Percentiles rank a stretch among this genome's conserved stretches.
phyloP scores from a whole-genome alignment of 495 filamentous ascomycete species.

The Sphaerosporella brunnea region DNA sequence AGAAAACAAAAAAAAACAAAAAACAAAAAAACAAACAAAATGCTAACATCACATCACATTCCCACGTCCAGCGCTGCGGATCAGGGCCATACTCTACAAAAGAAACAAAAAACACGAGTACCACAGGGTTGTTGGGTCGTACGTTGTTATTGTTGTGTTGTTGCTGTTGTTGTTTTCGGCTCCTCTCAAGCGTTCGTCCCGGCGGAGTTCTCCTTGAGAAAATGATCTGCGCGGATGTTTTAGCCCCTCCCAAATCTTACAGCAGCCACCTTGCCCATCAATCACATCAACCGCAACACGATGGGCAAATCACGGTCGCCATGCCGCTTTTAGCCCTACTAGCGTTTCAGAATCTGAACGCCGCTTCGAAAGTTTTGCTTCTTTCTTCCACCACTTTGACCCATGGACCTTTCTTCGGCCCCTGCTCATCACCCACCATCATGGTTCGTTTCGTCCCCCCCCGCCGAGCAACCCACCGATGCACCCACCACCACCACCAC shows the following conservation, averaged over 20 bases:
- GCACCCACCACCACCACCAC: too few relatives aligned
- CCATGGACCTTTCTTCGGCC: background rate
- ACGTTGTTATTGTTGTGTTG: too few relatives aligned
- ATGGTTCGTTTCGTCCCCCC: background rate
- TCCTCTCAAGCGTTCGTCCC: background rate
- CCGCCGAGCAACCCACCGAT: background rate
- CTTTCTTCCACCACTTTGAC: conserved; percentile 2
- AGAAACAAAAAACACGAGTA: too few relatives aligned
- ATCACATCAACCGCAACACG: background rate
- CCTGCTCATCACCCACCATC: background rate
- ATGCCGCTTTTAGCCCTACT: conserved; percentile 1
- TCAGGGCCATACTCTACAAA: too few relatives aligned
- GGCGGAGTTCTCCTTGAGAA: background rate
- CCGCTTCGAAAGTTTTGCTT: conserved; percentile 6
- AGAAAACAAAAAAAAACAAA: background rate
- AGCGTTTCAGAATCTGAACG: conserved; percentile 5
- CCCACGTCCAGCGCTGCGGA: too few relatives aligned
- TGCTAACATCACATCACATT: background rate
- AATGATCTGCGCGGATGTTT: background rate
- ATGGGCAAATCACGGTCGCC: conserved; percentile 7
- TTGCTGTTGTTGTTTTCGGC: background rate
- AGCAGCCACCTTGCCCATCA: background rate
- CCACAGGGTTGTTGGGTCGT: too few relatives aligned
- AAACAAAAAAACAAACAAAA: background rate
- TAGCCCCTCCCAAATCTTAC: background rate